A percentile compares a stretch with the other conserved stretches of the same genome.
Conservation (phyloP, 2,329 filamentous ascomycete species). For the Endothia cerciana region DNA sequence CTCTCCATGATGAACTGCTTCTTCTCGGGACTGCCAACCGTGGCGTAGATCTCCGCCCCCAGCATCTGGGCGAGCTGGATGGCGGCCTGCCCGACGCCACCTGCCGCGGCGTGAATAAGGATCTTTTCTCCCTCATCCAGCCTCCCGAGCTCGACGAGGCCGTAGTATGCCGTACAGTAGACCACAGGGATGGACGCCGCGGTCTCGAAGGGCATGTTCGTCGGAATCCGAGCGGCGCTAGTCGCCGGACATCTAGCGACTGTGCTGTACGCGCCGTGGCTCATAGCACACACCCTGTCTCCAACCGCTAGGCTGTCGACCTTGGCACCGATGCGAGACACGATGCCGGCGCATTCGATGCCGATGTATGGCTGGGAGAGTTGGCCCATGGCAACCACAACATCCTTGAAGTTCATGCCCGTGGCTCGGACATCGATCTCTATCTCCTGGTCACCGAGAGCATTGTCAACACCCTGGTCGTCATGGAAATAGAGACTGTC, state of each 20-base stretch:
- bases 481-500: conserved; percentile 28
- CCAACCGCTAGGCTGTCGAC: conserved; percentile 23
- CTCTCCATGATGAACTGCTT: conserved; percentile 32
- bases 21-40: conserved; percentile 38
- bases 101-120: conserved; percentile 34
- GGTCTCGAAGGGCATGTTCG: conserved; percentile 23
- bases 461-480: conserved; percentile 14
- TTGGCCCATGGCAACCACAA: conserved; percentile 40
- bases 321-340: conserved; percentile 28
- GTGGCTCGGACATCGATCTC: conserved; percentile 34
- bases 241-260: conserved; percentile 11
- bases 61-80: conserved; percentile 16
- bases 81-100: conserved; percentile 25
- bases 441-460: conserved; percentile 33
- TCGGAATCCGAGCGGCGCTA: conserved; percentile 22
- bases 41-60: conserved; percentile 37
- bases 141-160: conserved; percentile 32
- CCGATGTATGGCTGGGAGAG: conserved; percentile 33
- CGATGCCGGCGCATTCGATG: conserved; percentile 35
- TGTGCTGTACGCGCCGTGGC: conserved; percentile 7
- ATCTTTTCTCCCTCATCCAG: conserved; percentile 32
- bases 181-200: conserved; percentile 32
- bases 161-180: conserved; percentile 36
- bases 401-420: conserved; percentile 36
- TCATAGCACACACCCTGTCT: conserved; percentile 29